phyloP scores from a whole-genome alignment of 2,329 filamentous ascomycete genomes.

The Pseudocercospora musae region DNA sequence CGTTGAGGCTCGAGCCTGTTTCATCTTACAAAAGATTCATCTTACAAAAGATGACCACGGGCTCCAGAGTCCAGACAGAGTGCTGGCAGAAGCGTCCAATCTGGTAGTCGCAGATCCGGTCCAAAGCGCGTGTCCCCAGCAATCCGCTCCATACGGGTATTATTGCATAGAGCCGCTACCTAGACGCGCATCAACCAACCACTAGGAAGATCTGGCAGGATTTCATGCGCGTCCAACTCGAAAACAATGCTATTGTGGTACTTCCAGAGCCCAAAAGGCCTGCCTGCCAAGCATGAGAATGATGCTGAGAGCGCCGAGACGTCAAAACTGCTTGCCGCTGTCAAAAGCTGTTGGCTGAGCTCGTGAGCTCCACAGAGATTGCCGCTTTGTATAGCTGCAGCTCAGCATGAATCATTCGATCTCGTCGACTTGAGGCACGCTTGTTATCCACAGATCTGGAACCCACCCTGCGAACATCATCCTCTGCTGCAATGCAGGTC shows the following conservation, averaged over 20 bases:
- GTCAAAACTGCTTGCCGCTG: not conserved
- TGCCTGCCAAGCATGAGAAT: not conserved
- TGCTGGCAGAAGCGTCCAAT: not conserved
- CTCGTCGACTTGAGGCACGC: not conserved
- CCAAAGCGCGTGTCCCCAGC: not conserved
- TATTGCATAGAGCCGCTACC: not conserved
- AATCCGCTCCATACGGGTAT: not conserved
- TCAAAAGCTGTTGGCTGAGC: not conserved
- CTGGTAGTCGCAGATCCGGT: constrained; percentile 1
- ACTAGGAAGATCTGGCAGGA: not conserved
- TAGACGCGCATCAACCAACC: not conserved
- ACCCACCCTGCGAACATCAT: not conserved
- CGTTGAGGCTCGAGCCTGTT: not conserved
- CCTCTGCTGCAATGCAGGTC: not conserved
- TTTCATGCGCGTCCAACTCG: not conserved
- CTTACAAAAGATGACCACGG: not conserved
- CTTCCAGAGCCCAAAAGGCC: not conserved
- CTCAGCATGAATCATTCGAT: not conserved
- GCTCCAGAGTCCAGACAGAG: not conserved
- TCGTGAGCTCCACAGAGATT: not conserved
- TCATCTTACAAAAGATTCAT: no score
- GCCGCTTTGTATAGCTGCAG: not conserved
- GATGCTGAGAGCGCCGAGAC: not conserved
- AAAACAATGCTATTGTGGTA: no score
- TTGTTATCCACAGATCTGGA: not conserved